These are phyloP conservation scores for Botryotinia calthae DNA, from an alignment of 2,329 filamentous ascomycete genomes.

Conservation along the genomic window DNA sequence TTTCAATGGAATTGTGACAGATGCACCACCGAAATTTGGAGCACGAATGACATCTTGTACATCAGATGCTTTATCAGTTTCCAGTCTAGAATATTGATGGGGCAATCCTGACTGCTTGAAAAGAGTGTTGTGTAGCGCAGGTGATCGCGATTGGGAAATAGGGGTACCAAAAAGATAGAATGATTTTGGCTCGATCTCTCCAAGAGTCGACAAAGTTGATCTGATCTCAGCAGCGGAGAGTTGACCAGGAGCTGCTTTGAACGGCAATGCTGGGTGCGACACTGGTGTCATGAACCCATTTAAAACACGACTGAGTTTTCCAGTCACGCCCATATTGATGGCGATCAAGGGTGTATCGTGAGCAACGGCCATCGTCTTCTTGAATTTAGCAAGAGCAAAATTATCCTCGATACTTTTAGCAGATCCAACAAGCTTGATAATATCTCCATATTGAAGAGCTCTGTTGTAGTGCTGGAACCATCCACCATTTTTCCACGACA, in stretches of 20 bases:
- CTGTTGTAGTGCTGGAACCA: constrained; percentile 91
- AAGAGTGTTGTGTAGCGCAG: constrained; percentile 83
- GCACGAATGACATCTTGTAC: constrained; percentile 65
- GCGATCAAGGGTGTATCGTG: constrained; percentile 85
- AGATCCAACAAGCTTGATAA: constrained; percentile 90
- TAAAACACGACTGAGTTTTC: constrained; percentile 84
- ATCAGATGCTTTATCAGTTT: constrained; percentile 65
- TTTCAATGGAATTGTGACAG: constrained; percentile 94
- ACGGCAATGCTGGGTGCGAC: constrained; percentile 82
- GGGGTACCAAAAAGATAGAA: constrained; percentile 90
- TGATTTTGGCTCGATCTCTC: constrained; percentile 69
- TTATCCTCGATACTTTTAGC: constrained; percentile 80
- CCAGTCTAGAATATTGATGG: constrained; percentile 73
- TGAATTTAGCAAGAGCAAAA: constrained; percentile 79
- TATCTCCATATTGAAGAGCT: constrained; percentile 83
- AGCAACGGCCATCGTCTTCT: constrained; percentile 66
- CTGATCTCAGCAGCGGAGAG: constrained; percentile 88
- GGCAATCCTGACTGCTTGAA: constrained; percentile 77
- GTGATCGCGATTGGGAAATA: constrained; percentile 77
- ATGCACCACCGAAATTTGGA: constrained; percentile 83
- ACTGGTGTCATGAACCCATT: constrained; percentile 96
- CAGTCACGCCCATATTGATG: constrained; percentile 88
- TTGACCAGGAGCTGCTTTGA: constrained; percentile 91
- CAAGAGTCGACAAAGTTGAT: constrained; percentile 71
- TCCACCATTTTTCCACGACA: constrained; percentile 90